A percentile compares a stretch with the other conserved stretches of the same genome.
Evolutionary conservation across 208 protist species (phyloP).

Genomic region (Strigomonas culicis): DNA sequence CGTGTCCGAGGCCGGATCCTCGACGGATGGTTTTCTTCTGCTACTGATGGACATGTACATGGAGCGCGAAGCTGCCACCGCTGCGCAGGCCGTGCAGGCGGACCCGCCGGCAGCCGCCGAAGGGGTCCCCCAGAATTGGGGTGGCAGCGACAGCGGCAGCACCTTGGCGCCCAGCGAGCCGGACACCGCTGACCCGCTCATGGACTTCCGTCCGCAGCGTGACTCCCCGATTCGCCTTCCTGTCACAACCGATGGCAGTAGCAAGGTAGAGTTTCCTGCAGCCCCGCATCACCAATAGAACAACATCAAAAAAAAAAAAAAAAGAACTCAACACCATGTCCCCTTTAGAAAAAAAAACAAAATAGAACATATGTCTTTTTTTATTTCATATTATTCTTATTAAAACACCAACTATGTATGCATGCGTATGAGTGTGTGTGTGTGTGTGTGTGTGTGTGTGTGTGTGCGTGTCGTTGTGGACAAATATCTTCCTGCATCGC

Average conservation of each 20-base stretch:
- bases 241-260: slow-evolving; percentile 32
- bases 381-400: not conserved
- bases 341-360: not conserved
- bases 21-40: slow-evolving; percentile 82
- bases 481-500: not conserved
- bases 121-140: not conserved
- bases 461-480: not conserved
- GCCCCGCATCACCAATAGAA: not conserved
- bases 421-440: not conserved
- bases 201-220: slow-evolving; percentile 23
- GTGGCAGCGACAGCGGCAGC: not conserved
- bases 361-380: not conserved
- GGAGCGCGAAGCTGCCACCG: slow-evolving; percentile 34
- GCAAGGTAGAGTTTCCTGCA: not conserved
- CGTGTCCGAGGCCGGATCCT: slow-evolving; percentile 18
- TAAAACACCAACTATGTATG: not conserved
- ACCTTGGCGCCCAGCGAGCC: slow-evolving; percentile 3
- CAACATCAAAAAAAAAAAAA: not conserved
- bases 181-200: slow-evolving; percentile 10
- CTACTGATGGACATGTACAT: slow-evolving; percentile 82
- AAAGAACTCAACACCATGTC: not conserved
- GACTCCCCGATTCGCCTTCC: slow-evolving; percentile 43
- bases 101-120: not conserved
- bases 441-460: not conserved
- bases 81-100: slow-evolving; percentile 5